Evolutionary conservation across 208 protist genomes (phyloP).

Genomic region (Balamuthia mandrillaris): DNA sequence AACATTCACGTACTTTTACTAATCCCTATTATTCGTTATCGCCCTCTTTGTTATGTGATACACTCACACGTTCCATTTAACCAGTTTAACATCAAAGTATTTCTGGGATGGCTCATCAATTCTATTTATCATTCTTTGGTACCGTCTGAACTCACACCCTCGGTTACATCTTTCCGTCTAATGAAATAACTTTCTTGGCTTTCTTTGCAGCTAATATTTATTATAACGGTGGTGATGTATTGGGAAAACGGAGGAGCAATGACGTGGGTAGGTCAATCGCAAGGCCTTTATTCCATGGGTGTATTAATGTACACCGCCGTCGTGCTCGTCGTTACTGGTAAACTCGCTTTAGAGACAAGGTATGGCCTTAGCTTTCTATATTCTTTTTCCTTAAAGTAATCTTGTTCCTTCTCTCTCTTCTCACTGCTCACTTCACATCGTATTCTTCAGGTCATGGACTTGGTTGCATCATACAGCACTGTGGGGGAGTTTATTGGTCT

Average conservation of each 20-base stretch:
- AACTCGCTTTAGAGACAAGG: background rate
- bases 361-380: background rate
- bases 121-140: background rate
- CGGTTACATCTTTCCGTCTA: background rate
- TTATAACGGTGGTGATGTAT: too few relatives aligned
- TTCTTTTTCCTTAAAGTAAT: background rate
- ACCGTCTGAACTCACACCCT: background rate
- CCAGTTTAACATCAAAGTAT: slow-evolving; percentile 11
- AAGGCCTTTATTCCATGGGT: too few relatives aligned
- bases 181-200: too few relatives aligned
- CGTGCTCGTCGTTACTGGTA: background rate
- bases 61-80: too few relatives aligned
- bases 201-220: too few relatives aligned
- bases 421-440: too few relatives aligned
- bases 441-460: background rate
- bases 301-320: background rate
- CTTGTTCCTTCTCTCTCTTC: too few relatives aligned
- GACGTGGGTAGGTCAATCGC: too few relatives aligned
- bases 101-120: slow-evolving; percentile 11
- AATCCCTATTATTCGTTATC: too few relatives aligned
- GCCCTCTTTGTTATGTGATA: too few relatives aligned
- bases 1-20: too few relatives aligned
- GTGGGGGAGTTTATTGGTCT: background rate
- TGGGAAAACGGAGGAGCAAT: too few relatives aligned
- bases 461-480: background rate